Base-by-base conservation (phyloP, 2,329 filamentous ascomycete genomes). In the Boeremia lycopersici region DNA sequence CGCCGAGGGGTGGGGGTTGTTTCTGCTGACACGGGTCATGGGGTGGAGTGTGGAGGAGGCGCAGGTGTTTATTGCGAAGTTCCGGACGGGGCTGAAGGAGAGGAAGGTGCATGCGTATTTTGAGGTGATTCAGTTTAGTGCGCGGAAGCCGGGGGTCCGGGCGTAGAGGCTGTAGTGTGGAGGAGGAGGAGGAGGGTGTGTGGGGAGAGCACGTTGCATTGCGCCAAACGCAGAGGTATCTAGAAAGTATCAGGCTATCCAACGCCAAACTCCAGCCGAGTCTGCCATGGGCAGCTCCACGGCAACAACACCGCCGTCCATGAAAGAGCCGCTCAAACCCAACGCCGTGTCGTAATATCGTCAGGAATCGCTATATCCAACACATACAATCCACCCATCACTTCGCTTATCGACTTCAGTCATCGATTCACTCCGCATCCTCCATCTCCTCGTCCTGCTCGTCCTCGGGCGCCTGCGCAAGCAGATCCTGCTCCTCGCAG, bases 401-500 rank as follows among this genome's bases (percentile, higher is more conserved):
- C 2, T 23, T 2, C 19, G 19, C 19, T 23, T 2, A 23, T n/a
- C n/a, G n/a, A n/a, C n/a, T n/a, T n/a, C n/a, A n/a, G n/a, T 19
- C n/a, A 8, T n/a, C 5, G 3, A 55, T 45, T 19, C 41, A 53
- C 48, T 39, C 48, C 28, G 42, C 45, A 42, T 50, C 48, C 1
- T 34, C 40, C 43, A 58, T 62, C 28, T 53, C 55, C 35, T 71
- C 63, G 31, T 60, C 67, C 28, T 53, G 53, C 35, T 71, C 63
- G 31, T 60, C 67, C 11, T 48, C 61, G 30, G 70, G 65, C 58
- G 61, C 63, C 10, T 53, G 56, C 10, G 61, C 59, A 12, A 78
- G 54, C 45, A 61, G 56, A 46, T 79, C 79, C 58, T 84, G 69
- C 67, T 83, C 82, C 60, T 78, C 76, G 66, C 78, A 83, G 66